Percentiles rank a stretch among this genome's conserved stretches.
Evolutionary conservation across 192 early-diverging fungal genomes (phyloP).

Genomic region (Coemansia sp.): DNA sequence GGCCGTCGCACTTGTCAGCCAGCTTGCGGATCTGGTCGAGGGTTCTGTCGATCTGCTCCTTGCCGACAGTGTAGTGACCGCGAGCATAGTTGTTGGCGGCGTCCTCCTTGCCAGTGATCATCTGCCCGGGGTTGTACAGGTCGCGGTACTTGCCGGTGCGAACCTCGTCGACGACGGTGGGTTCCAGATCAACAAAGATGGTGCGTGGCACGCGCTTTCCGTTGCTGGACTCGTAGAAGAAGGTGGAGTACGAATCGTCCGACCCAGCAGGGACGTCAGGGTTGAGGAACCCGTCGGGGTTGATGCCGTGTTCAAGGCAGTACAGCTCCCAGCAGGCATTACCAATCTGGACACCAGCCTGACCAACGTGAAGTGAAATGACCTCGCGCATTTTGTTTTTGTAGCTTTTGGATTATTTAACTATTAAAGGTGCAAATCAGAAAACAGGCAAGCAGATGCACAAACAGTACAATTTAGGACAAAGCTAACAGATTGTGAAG

Average conservation of each 20-base stretch:
- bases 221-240: slow-evolving; percentile 98
- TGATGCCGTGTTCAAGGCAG: slow-evolving; percentile 95
- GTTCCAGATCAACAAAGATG: slow-evolving; percentile 97
- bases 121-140: slow-evolving; percentile 91
- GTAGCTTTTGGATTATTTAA: slow-evolving; percentile 4
- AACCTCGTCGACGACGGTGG: slow-evolving; percentile 97
- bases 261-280: slow-evolving; percentile 34
- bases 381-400: slow-evolving; percentile 66
- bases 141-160: slow-evolving; percentile 97
- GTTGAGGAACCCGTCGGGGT: slow-evolving; percentile 78
- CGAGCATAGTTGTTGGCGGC: slow-evolving; percentile 99
- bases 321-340: slow-evolving; percentile 99
- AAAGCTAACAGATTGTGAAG: background rate
- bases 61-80: slow-evolving; percentile 99
- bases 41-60: slow-evolving; percentile 96
- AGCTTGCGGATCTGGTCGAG: slow-evolving; percentile 97
- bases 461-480: slow-evolving; percentile 3
- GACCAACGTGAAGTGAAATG: slow-evolving; percentile 78
- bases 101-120: slow-evolving; percentile 99
- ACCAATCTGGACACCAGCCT: slow-evolving; percentile 99
- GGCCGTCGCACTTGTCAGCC: slow-evolving; percentile 96
- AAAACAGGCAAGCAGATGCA: slow-evolving; percentile 12
- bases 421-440: slow-evolving; percentile 6
- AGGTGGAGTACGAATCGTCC: slow-evolving; percentile 96
- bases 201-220: slow-evolving; percentile 99